Evolutionary conservation across 2,329 filamentous ascomycete species (phyloP), one percentile per base, ranked within the genome.

Genomic region (Penicillium capsulatum): DNA sequence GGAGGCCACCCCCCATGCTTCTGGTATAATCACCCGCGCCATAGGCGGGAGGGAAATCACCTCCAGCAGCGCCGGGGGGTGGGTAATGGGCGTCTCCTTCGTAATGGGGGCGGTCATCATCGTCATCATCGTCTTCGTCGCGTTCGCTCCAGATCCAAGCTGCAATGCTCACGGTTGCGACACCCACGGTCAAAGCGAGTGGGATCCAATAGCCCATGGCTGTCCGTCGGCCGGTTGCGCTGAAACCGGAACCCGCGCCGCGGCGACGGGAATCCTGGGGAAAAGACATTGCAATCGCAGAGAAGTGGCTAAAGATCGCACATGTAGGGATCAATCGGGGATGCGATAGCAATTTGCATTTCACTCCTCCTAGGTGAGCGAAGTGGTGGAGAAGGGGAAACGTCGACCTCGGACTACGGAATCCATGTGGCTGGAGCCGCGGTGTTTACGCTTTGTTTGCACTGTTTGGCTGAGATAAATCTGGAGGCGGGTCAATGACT

Each of bases 141-240:
- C 87, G 83, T 69, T 94, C 89, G 64, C 85, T 94, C 89, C 89
- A 95, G 45, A 90, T 80, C 91, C 91, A 97, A 41, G 88, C 88
- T 36, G 83, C 90, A 33, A 94, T 70, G 22, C 90, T 89, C 39
- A 86, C 82, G 15, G 90, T 88, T 45, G 91, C 91, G 53, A 94
- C 80, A 32, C 88, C 90, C 42, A 94, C 81, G 34, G 90, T 96
- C 50, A 95, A 68, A 50, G 82, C 83, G 40, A 97, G 76, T 47
- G 91, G 91, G 44, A 95, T 79, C 87, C 90, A 96, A 69, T 94
- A 91, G 59, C 83, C 69, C 49, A 71, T 54, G 24, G 65, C 58
- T 13, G 69, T 68, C 22, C 67, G 63, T 38, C 58, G 54, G 15
- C 67, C 64, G 7, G 63, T 62, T 31, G 65, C 55, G 57, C 66